Base-by-base conservation (phyloP, 2,329 filamentous ascomycete genomes). In the Pyrenochaeta sp. region DNA sequence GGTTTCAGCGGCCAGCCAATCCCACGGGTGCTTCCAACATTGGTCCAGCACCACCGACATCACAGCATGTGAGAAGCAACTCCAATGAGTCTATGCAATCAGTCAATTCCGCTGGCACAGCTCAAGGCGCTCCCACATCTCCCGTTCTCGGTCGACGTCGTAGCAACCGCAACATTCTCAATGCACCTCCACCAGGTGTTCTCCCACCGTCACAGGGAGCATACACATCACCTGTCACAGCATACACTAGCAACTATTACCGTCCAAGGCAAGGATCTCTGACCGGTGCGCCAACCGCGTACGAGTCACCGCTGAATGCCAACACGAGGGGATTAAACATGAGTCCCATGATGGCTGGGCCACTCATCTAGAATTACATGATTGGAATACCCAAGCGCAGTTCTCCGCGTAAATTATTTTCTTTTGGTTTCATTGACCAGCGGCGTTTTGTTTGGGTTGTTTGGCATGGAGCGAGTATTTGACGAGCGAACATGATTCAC, bases 81-180 rank as follows among this genome's bases (percentile, higher is more conserved):
- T 77, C 74, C 2, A 75, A 77, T 37, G 74, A 77, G 48, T 73
- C 69, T 2, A 61, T 66, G 28, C 66, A 62, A 42, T 75, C 74
- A 1, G 66, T 63, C 15, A 67, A 60, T 32, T 76, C 74, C n/a
- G 65, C 73, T 2, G 64, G 68, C 13, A 73, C 71, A 5, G 59
- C 67, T n/a, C 68, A 69, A 42, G 63, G 58, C 42, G 61, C 59
- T 32, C 64, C 71, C 15, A 52, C 72, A 25, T 73, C 73, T 13
- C 72, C 75, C 36, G 66, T 61, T 19, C 67, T 78, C 10, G 62
- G 61, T 32, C 68, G 76, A 22, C 68, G 75, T 43, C 71, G 73
- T 52, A 78, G 76, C 65, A 77, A 68, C 49, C 75, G 75, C 40
- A 75, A 71, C 50, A 73, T 75, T 43, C 66, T 67, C 12, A 67